Base-by-base conservation (phyloP, 169 alveolate genomes). In the Neospora caninum region DNA sequence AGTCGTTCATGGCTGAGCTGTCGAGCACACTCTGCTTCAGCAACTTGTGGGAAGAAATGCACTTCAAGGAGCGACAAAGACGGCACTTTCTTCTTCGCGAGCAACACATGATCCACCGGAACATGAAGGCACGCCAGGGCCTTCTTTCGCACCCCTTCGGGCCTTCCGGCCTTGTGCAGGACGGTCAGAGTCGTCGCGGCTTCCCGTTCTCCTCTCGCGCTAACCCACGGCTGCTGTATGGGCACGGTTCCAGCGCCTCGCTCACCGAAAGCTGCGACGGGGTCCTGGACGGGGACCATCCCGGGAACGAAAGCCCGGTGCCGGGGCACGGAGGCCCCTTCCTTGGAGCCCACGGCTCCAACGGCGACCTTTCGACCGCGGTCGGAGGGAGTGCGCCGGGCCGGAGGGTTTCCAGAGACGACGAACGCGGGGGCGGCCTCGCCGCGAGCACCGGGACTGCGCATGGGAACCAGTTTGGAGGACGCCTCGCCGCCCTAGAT, bases 31-130 rank as follows among this genome's bases (percentile, higher is more conserved):
- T 67, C 10, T 64, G 25, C 34, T 82, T 82, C 64, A 82, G 89
- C 64, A 82, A 82, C 27, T 31, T 82, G 89, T 82, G 89, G 89
- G 89, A 82, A 18, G 89, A 82, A 49, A 82, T 82, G 89, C 34
- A 82, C 13, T 82, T 82, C 67, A 82, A 39, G 64, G 89, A 82
- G 64, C 89, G 41, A 1, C 89, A 82, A 67, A 41, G 64, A 31
- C 89, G 64, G 42, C 89, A 82, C 43, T 31, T 82, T 31, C 89
- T 82, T 4, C 89, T 82, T 18, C 84, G 39, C 45, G 49, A 73
- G 84, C 89, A 82, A 67, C 89, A 41, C 38, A 22, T 16, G 38
- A 22, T 41, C 7, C 89, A 82, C 41, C 89, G 39, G 67, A 73
- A 43, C 13, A 41, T 34, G 49, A 73, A 31, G 84, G 49, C 39